These are phyloP conservation scores for Voacanga thouarsii DNA, from an alignment of 257 asterid species.

Conservation along the genomic window DNA sequence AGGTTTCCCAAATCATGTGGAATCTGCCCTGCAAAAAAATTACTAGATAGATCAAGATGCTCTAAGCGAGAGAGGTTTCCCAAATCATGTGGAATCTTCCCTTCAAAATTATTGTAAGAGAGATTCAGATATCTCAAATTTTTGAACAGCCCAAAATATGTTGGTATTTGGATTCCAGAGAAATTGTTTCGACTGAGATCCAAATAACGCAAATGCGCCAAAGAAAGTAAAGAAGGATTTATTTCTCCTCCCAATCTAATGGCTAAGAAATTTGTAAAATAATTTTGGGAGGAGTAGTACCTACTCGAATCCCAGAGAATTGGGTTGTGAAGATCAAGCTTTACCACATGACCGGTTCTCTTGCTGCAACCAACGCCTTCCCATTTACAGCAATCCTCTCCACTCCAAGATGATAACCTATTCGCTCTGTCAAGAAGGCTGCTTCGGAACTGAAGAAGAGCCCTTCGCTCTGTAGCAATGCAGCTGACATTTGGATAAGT, in stretches of 20 bases:
- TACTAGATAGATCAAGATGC: too few relatives aligned
- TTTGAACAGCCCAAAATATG: constrained; percentile 15
- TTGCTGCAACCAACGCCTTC: constrained; percentile 15
- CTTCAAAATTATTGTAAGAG: constrained; percentile 15
- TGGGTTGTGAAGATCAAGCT: constrained; percentile 16
- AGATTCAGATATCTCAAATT: constrained; percentile 22
- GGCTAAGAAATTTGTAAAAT: too few relatives aligned
- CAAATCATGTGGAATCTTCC: too few relatives aligned
- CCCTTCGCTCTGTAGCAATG: too few relatives aligned
- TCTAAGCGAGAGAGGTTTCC: too few relatives aligned
- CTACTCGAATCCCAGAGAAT: too few relatives aligned
- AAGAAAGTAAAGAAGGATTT: constrained; percentile 7
- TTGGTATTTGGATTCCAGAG: not conserved
- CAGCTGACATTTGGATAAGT: not conserved
- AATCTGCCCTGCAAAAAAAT: too few relatives aligned
- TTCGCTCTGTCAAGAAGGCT: constrained; percentile 13
- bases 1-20: constrained; percentile 27
- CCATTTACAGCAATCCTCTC: constrained; percentile 24
- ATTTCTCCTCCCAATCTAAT: constrained; percentile 21
- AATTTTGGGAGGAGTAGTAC: too few relatives aligned
- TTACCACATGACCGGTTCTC: constrained; percentile 17
- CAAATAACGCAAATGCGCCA: constrained; percentile 21
- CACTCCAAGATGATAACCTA: constrained; percentile 18
- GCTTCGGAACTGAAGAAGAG: not conserved
- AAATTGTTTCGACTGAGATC: constrained; percentile 30